These are phyloP conservation scores for Botrytis deweyae DNA, from an alignment of 2,329 filamentous ascomycete genomes.

Conservation along the genomic window DNA sequence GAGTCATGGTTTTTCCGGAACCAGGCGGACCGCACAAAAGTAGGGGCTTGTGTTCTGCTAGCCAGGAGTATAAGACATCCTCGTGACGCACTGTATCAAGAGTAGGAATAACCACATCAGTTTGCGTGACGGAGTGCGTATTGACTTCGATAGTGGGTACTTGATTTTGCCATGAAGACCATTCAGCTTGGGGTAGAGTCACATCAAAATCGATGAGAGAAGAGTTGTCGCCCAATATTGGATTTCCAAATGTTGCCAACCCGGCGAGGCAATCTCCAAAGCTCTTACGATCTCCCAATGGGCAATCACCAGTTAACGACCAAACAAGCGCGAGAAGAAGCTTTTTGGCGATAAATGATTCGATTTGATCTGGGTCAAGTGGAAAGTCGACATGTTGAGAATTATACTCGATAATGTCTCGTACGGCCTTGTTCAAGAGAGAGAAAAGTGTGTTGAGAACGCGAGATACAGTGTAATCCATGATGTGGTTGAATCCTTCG, in stretches of 20 bases:
- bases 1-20: constrained; percentile 99
- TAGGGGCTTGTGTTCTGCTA: constrained; percentile 96
- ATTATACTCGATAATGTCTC: constrained; percentile 94
- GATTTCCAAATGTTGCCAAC: constrained; percentile 82
- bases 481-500: constrained; percentile 84
- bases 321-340: constrained; percentile 88
- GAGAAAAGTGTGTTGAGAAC: constrained; percentile 94
- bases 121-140: constrained; percentile 96
- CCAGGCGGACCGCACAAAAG: constrained; percentile 95
- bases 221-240: constrained; percentile 71
- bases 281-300: constrained; percentile 77
- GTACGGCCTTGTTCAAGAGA: constrained; percentile 87
- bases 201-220: constrained; percentile 97
- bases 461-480: constrained; percentile 93
- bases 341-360: constrained; percentile 90
- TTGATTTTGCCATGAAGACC: constrained; percentile 91
- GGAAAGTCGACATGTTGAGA: constrained; percentile 92
- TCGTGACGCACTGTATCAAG: constrained; percentile 96
- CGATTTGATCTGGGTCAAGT: constrained; percentile 83
- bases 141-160: constrained; percentile 96
- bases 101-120: constrained; percentile 97
- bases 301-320: constrained; percentile 95
- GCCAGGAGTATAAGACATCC: constrained; percentile 98
- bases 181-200: constrained; percentile 79
- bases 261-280: constrained; percentile 85